Evolutionary conservation across 169 alveolate genomes (phyloP), one percentile per base, ranked within the genome.

Genomic region (Eimeria tenella): DNA sequence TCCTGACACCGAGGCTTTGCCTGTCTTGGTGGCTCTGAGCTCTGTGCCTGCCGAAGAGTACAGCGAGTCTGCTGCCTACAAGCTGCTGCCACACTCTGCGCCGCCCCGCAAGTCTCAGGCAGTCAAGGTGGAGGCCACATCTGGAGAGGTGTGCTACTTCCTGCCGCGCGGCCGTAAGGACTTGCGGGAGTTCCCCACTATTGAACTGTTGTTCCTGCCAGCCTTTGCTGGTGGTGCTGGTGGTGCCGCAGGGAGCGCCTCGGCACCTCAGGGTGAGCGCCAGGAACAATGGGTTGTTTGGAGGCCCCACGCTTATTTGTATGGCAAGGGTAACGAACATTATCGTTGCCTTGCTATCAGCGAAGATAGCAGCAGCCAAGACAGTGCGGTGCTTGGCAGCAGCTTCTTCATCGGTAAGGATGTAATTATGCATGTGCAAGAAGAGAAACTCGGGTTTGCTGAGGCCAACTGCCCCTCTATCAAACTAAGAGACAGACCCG

Each of bases 41-140:
- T 15, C n/a, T 10, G 77, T 68, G 11, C 31, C 77, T 10, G 77
- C 11, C 13, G 31, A 68, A n/a, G 77, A 68, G 11, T 68, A 68
- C 77, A 68, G 77, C 77, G 77, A 15, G 1, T 11, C n/a, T 7
- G 93, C 25, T 31, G 93, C 93, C 17, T 86, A 86, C 55, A 58
- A 55, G 53, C 62, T 73, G 17, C 49, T 92, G 63, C 95, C 95
- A 5, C 93, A 23, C 65, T 82, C 91, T 13, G 95, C 95, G 13
- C 25, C 86, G 8, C 95, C 95, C 17, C 93, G 95, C 60, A 93
- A 92, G 75, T 53, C 86, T 50, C 93, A 92, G 56, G 92, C 86
- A 56, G 90, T 90, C 15, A 75, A 75, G 68, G 93, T 92, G 63
- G 75, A 79, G 42, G 50, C 65, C 75, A 19, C 86, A 21, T 81